Evolutionary conservation across 768 basidiomycete species (phyloP).

Genomic region (Tephrocybe sp.): DNA sequence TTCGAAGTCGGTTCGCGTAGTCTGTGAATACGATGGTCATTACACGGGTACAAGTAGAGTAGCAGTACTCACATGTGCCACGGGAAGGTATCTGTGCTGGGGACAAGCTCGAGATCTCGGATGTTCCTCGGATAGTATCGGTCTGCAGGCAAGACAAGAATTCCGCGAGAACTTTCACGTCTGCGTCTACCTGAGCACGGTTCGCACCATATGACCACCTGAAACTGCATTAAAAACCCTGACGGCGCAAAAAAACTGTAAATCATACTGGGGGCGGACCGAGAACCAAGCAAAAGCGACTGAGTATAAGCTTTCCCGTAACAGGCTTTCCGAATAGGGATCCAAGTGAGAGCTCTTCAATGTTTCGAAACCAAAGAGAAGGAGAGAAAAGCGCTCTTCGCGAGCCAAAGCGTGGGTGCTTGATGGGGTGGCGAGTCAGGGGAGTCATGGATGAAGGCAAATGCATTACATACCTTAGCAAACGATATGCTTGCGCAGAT

Average conservation of each 20-base stretch:
- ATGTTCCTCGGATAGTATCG: slow-evolving; percentile 64
- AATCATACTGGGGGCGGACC: slow-evolving; percentile 83
- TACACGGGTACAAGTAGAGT: neutral
- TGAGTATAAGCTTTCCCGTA: slow-evolving; percentile 75
- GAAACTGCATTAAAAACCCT: slow-evolving; percentile 1
- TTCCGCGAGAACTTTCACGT: slow-evolving; percentile 84
- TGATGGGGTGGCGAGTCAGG: neutral
- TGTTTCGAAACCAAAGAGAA: slow-evolving; percentile 92
- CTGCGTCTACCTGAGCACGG: slow-evolving; percentile 85
- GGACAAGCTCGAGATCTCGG: slow-evolving; percentile 62
- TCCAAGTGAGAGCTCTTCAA: slow-evolving; percentile 88
- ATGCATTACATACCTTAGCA: slow-evolving; percentile 62
- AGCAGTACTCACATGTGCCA: slow-evolving; percentile 36
- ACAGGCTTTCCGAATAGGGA: slow-evolving; percentile 69
- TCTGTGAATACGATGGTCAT: slow-evolving; percentile 33
- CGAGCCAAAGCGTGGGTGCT: slow-evolving; percentile 93
- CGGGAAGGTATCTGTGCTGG: slow-evolving; percentile 45
- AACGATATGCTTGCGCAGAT: slow-evolving; percentile 67
- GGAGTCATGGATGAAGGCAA: slow-evolving; percentile 1
- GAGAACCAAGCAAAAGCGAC: slow-evolving; percentile 92
- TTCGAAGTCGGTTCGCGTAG: slow-evolving; percentile 60
- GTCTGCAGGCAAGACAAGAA: slow-evolving; percentile 76
- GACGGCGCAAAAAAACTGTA: neutral
- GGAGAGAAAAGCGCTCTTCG: slow-evolving; percentile 86
- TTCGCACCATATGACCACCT: slow-evolving; percentile 98